Percentiles rank a stretch among this genome's conserved stretches.
Conservation (phyloP, 148 eudicot genomes). For the Fagopyrum esculentum region DNA sequence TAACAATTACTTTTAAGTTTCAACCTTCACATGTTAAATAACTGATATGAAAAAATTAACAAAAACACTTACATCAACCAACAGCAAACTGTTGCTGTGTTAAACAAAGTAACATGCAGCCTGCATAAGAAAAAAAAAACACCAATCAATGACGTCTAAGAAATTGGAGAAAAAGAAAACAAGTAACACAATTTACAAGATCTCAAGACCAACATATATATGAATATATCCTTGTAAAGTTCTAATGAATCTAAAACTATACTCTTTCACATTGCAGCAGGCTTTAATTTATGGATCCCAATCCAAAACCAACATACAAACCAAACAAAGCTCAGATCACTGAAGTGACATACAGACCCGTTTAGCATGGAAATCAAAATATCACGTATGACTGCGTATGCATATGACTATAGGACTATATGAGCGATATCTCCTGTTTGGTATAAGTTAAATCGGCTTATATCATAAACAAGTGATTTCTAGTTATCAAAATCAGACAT, state of each 20-base stretch:
- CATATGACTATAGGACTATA: no score
- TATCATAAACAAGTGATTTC: no score
- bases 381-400: no score
- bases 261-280: not conserved
- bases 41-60: not conserved
- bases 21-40: not conserved
- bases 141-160: not conserved
- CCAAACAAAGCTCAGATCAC: not conserved
- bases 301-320: not conserved
- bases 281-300: not conserved
- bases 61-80: slow-evolving; percentile 99
- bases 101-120: slow-evolving; percentile 77
- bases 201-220: not conserved
- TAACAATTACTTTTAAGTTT: not conserved
- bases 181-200: not conserved
- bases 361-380: no score
- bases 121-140: slow-evolving; percentile 47
- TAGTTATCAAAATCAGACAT: no score
- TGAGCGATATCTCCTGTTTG: no score
- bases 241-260: not conserved
- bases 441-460: no score
- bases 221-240: not conserved
- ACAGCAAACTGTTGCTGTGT: slow-evolving; percentile 87
- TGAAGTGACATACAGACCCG: not conserved
- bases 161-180: not conserved